Conservation (phyloP, 2,329 filamentous ascomycete species). For the Rasamsonia emersonii region DNA sequence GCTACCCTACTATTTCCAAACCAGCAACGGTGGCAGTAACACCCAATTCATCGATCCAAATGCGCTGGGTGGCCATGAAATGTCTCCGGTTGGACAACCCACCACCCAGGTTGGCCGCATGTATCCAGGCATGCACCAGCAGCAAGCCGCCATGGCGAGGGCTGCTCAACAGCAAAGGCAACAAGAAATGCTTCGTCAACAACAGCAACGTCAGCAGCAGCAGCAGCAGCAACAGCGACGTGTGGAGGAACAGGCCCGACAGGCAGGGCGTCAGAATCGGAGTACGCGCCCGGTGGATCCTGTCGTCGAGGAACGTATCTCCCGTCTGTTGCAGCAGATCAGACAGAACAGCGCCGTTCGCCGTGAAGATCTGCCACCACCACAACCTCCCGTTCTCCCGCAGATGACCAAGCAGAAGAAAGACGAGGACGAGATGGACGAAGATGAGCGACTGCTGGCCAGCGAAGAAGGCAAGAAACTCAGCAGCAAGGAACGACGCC, state of each 20-base stretch:
- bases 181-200: conserved; percentile 51
- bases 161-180: conserved; percentile 55
- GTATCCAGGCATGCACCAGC: conserved; percentile 90
- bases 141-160: conserved; percentile 70
- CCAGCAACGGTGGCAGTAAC: conserved; percentile 19
- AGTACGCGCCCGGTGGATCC: conserved; percentile 48
- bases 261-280: conserved; percentile 20
- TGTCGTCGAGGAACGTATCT: conserved; percentile 84
- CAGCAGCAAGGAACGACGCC: conserved; percentile 92
- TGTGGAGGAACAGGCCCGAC: conserved; percentile 20
- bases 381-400: conserved; percentile 37
- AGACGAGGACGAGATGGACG: conserved; percentile 98
- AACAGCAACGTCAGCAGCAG: conserved; percentile 40
- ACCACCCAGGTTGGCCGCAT: conserved; percentile 59
- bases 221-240: conserved; percentile 16
- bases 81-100: conserved; percentile 43
- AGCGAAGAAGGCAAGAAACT: conserved; percentile 98
- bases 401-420: conserved; percentile 72
- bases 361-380: conserved; percentile 36
- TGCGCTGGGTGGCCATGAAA: conserved; percentile 57
- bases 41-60: conserved; percentile 64
- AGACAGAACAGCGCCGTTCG: conserved; percentile 59
- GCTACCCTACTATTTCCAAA: conserved; percentile 53
- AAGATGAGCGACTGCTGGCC: conserved; percentile 86
- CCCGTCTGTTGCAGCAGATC: conserved; percentile 86